A percentile compares a stretch with the other conserved stretches of the same genome.
These are phyloP conservation scores for Septoria linicola DNA, from an alignment of 2,329 filamentous ascomycete genomes.

Conservation along the genomic window DNA sequence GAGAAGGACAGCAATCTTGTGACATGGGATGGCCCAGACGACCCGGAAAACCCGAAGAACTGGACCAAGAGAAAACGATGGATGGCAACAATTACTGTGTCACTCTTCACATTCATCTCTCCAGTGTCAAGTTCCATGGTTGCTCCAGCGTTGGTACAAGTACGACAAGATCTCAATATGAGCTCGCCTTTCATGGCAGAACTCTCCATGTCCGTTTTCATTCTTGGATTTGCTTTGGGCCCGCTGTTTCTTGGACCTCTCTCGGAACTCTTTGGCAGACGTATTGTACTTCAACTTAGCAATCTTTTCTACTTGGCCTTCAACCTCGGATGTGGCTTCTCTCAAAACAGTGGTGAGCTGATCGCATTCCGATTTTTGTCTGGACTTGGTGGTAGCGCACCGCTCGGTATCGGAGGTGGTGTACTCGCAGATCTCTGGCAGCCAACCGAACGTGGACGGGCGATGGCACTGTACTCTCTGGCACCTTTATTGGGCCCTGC, in stretches of 20 bases:
- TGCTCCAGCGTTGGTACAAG: slow-evolving; percentile 37
- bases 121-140: slow-evolving; percentile 43
- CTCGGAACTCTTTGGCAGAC: slow-evolving; percentile 40
- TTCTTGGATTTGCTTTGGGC: slow-evolving; percentile 41
- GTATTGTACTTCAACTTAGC: slow-evolving; percentile 38
- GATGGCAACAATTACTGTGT: slow-evolving; percentile 47
- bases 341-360: slow-evolving; percentile 34
- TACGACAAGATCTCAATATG: slow-evolving; percentile 33
- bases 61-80: slow-evolving; percentile 47
- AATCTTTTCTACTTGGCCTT: slow-evolving; percentile 42
- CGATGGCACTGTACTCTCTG: slow-evolving; percentile 62
- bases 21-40: slow-evolving; percentile 48
- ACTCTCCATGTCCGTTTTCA: slow-evolving; percentile 40
- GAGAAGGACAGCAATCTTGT: slow-evolving; percentile 41
- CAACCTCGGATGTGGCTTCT: slow-evolving; percentile 41
- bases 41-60: slow-evolving; percentile 50
- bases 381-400: slow-evolving; percentile 41
- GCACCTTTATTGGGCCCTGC: slow-evolving; percentile 65
- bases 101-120: slow-evolving; percentile 42
- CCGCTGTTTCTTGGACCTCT: slow-evolving; percentile 41
- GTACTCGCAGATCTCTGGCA: slow-evolving; percentile 56
- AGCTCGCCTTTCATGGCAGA: slow-evolving; percentile 24
- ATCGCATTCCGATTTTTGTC: slow-evolving; percentile 43
- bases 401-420: slow-evolving; percentile 41
- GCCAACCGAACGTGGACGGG: slow-evolving; percentile 62